Base-by-base conservation (phyloP, 345 rosid genomes). In the Mallotus nudiflorus region DNA sequence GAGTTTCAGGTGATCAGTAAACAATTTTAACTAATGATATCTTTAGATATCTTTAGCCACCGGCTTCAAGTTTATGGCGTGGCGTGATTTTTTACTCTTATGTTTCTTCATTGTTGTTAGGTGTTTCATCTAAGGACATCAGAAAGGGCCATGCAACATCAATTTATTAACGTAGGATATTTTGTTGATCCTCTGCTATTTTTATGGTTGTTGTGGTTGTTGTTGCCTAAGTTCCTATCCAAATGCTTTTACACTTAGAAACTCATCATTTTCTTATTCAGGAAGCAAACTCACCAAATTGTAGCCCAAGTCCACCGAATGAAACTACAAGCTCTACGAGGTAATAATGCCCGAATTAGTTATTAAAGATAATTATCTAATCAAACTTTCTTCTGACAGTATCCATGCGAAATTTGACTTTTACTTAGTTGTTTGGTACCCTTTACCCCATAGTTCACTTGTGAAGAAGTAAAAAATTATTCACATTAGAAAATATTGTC, bases 71-170 rank as follows among this genome's bases (percentile, higher is more conserved):
- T 24, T 37, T 29, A 61, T 7, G n/a, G 39, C 68, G 59, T 7
- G n/a, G 39, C 68, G 1, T 55, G 12, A 51, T 20, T 45, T 59
- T 66, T 33, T 69, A 10, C 49, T 48, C 19, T 25, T 13, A 28
- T 16, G 19, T 31, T 57, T 31, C 20, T 51, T 16, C 28, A 66
- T 78, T 67, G 73, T 52, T 68, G 62, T 19, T 56, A 85, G 88
- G 76, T 59, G 58, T 82, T 82, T 76, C 81, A 80, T 55, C 58
- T 82, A 53, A 82, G 84, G 60, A 82, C 88, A 63, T 71, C 69
- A 3, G 78, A 76, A 66, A 78, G 86, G 72, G 82, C 80, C 52
- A 78, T 24, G 77, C 83, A 78, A 33, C 80, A 69, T 50, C 75
- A 74, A 59, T 33, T 27, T 31, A 60, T 39, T 22, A 60, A 68